Evolutionary conservation across 495 filamentous ascomycete species (phyloP), one percentile per base, ranked within the genome.

Genomic region (Penicillium desertorum): DNA sequence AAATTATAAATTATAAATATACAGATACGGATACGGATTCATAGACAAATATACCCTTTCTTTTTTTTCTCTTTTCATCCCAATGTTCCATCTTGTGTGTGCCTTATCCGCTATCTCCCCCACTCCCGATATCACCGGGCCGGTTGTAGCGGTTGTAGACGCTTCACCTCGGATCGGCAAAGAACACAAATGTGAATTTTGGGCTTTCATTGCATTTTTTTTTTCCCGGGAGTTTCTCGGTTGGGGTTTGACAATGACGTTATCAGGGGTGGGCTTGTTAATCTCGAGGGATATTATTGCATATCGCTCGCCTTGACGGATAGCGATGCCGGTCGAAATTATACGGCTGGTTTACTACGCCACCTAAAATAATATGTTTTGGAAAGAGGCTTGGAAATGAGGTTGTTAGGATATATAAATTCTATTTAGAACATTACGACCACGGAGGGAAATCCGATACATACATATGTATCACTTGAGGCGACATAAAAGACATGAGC

Each of bases 31-130:
- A 45, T 54, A 57, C 20, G 22, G 10, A 39, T 51, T 29, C 17
- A 48, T 27, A 55, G 55, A 47, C 51, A 65, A 69, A 65, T 69
- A 69, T 69, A 69, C 64, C 66, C 64, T 62, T 56, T 50, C 44
- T 27, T 45, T 58, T 56, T 45, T 25, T 43, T 34, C 53, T 42
- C n/a, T 49, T 16, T 30, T 50, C 34, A 5, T 36, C 20, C 49
- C 8, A 29, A 43, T 58, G 30, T 59, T 47, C 29, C 30, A 48
- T 34, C 43, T 57, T 63, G 61, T 59, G 64, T 59, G 54, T 49
- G 49, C 50, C 50, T 62, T 59, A 57, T 54, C 60, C 44, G 22
- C 41, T 58, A 57, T 60, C 42, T 45, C n/a, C 51, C 59, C 29
- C 27, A 30, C 45, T 32, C 45, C 45, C 45, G 45, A 48, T 17